A percentile compares a stretch with the other conserved stretches of the same genome.
These are phyloP conservation scores for Setaria italica DNA, from an alignment of 202 grass and related monocot species.

Conservation along the genomic window DNA sequence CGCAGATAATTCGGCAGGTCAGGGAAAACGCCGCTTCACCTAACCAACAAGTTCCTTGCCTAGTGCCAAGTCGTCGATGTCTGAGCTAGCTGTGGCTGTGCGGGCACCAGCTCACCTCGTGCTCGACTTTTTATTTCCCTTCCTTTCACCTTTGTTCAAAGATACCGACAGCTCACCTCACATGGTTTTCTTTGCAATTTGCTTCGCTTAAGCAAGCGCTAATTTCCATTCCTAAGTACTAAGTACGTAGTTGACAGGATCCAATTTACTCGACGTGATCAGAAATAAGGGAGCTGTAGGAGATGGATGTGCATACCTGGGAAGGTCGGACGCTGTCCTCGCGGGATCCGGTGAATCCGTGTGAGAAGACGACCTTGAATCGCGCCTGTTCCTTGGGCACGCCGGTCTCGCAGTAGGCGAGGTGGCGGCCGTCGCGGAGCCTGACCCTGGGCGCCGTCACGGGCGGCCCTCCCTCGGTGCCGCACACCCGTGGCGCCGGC, in stretches of 20 bases:
- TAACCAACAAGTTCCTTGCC: too few species aligned
- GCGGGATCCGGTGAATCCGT: conserved; percentile 78
- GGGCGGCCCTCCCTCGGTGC: conserved; percentile 64
- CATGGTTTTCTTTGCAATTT: background rate
- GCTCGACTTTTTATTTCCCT: too few species aligned
- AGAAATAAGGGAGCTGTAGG: background rate
- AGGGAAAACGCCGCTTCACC: too few species aligned
- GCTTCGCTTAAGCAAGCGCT: background rate
- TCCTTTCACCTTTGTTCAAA: too few species aligned
- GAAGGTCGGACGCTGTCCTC: conserved; percentile 65
- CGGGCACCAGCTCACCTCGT: too few species aligned
- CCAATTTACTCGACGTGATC: background rate
- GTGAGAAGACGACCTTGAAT: conserved; percentile 78
- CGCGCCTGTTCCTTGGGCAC: conserved; percentile 64
- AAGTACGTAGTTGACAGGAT: background rate
- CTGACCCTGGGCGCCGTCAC: conserved; percentile 65
- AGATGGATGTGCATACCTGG: conserved; percentile 43
- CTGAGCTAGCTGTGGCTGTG: too few species aligned
- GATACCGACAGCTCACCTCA: too few species aligned
- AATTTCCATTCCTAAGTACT: background rate
- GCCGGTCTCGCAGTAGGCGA: conserved; percentile 83
- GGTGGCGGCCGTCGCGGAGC: conserved; percentile 72
- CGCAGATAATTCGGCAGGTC: too few species aligned
- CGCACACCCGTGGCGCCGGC: conserved; percentile 57
- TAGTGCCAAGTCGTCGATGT: too few species aligned